Conservation (phyloP, 1,284 basidiomycete species). For the Schizophyllum amplum region DNA sequence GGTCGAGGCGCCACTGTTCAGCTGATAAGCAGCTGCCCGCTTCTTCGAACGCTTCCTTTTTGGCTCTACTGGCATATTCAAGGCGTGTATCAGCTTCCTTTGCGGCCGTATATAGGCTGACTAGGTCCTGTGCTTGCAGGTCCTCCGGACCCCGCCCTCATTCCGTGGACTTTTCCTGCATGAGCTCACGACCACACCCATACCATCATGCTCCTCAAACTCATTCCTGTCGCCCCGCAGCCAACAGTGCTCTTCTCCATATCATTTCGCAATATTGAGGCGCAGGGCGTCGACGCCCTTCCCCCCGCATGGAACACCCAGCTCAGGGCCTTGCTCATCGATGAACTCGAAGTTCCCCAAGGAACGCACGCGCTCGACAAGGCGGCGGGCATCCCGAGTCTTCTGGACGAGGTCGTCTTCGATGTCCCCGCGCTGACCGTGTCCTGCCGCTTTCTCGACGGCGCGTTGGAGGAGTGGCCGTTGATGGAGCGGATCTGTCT, state of each 20-base stretch:
- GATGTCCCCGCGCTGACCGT: slow-evolving; percentile 41
- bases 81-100: background rate
- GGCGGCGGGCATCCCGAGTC: slow-evolving; percentile 45
- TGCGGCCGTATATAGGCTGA: background rate
- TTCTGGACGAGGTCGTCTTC: slow-evolving; percentile 53
- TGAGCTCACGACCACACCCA: background rate
- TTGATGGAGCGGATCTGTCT: slow-evolving; percentile 29
- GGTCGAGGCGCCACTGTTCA: background rate
- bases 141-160: too few species aligned
- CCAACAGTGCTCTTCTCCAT: slow-evolving; percentile 69
- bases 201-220: background rate
- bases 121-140: too few species aligned
- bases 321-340: slow-evolving; percentile 38
- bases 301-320: slow-evolving; percentile 52
- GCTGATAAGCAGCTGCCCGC: background rate
- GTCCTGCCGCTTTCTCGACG: slow-evolving; percentile 50
- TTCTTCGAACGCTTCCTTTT: background rate
- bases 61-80: background rate
- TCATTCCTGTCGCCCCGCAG: background rate
- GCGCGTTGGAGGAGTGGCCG: slow-evolving; percentile 39
- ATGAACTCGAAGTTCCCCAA: slow-evolving; percentile 51
- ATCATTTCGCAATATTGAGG: slow-evolving; percentile 34
- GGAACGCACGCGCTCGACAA: slow-evolving; percentile 58
- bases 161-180: background rate
- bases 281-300: slow-evolving; percentile 18